Evolutionary conservation across 2,329 filamentous ascomycete genomes (phyloP).

Genomic region (Parafenestella ontariensis): DNA sequence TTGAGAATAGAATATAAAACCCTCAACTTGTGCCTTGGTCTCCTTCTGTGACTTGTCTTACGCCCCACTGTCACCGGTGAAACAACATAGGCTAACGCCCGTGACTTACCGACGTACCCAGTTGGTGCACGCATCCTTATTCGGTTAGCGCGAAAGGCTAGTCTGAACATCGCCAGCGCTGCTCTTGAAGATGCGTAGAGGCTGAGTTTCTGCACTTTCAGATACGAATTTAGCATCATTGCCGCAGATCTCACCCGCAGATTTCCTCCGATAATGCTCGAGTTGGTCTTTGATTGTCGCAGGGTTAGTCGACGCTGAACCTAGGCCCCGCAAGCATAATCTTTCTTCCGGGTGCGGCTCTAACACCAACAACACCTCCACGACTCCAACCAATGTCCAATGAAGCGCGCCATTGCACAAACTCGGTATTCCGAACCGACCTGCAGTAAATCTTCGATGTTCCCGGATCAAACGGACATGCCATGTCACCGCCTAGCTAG

Average conservation of each 20-base stretch:
- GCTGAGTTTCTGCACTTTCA: too few species aligned
- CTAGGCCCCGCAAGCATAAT: neutral
- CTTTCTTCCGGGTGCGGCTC: neutral
- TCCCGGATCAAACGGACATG: neutral
- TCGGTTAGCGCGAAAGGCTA: neutral
- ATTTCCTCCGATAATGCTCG: neutral
- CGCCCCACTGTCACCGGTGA: neutral
- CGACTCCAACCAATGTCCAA: neutral
- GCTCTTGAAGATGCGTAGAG: neutral
- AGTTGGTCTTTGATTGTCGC: neutral
- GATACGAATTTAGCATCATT: neutral
- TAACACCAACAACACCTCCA: neutral
- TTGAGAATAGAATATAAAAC: neutral
- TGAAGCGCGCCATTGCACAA: neutral
- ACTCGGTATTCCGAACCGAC: neutral
- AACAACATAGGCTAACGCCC: neutral
- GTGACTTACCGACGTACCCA: too few species aligned
- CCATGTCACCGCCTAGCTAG: neutral
- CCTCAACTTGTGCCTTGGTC: neutral
- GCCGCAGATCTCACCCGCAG: neutral
- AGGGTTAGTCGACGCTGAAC: neutral
- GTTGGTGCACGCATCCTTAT: too few species aligned
- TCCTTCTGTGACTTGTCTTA: neutral
- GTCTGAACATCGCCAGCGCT: neutral
- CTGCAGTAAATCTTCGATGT: neutral